Conservation (phyloP, 1,284 basidiomycete genomes). For the Taiwanofungus camphoratus region DNA sequence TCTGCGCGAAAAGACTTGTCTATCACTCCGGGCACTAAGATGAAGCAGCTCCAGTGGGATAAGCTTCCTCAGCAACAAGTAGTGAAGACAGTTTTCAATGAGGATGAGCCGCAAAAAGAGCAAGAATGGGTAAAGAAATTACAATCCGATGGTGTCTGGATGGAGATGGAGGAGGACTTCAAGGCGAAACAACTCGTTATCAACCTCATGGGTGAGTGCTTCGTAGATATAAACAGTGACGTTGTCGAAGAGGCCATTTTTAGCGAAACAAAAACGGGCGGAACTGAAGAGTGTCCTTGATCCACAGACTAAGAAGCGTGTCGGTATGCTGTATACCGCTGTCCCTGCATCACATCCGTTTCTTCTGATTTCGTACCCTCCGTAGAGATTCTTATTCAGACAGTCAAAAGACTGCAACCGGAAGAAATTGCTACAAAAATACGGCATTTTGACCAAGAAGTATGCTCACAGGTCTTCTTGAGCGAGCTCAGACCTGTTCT, state of each 20-base stretch:
- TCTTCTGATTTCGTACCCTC: not conserved
- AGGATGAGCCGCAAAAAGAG: slow-evolving; percentile 65
- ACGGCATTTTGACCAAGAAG: slow-evolving; percentile 76
- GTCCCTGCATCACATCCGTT: not conserved
- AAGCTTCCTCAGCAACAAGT: slow-evolving; percentile 86
- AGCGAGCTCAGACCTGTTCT: slow-evolving; percentile 82
- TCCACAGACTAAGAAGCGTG: slow-evolving; percentile 83
- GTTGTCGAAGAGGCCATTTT: not conserved
- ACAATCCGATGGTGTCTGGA: slow-evolving; percentile 83
- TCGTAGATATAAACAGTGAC: not conserved
- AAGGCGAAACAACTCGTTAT: slow-evolving; percentile 93
- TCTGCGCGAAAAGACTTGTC: slow-evolving; percentile 80
- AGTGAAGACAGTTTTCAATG: slow-evolving; percentile 80
- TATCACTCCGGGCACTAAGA: slow-evolving; percentile 82
- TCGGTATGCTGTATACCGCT: slow-evolving; percentile 52
- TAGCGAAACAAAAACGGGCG: slow-evolving; percentile 75
- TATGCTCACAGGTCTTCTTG: slow-evolving; percentile 85
- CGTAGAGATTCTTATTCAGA: slow-evolving; percentile 85
- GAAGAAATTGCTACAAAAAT: slow-evolving; percentile 83
- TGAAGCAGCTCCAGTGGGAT: slow-evolving; percentile 99
- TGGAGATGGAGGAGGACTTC: slow-evolving; percentile 97
- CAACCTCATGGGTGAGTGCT: slow-evolving; percentile 60
- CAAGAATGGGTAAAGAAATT: slow-evolving; percentile 76
- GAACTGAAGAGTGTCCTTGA: slow-evolving; percentile 90
- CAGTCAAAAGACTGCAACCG: slow-evolving; percentile 75